These are phyloP conservation scores for Penicillium oxalicum DNA, from an alignment of 2,329 filamentous ascomycete genomes.

Conservation along the genomic window DNA sequence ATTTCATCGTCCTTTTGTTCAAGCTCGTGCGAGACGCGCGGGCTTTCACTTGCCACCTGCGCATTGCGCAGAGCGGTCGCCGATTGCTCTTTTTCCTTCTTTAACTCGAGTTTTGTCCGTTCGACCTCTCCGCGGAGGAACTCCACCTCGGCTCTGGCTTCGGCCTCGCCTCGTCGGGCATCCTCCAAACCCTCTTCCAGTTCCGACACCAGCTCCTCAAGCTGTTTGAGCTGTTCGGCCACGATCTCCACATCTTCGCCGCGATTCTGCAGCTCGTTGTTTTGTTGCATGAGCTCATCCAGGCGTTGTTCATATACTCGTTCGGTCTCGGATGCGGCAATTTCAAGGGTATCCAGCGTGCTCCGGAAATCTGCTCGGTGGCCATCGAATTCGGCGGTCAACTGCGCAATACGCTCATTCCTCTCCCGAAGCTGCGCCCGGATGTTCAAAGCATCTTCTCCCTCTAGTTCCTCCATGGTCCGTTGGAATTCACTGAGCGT, in stretches of 20 bases:
- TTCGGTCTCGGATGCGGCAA: conserved; percentile 90
- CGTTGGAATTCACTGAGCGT: conserved; percentile 85
- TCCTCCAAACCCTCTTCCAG: conserved; percentile 95
- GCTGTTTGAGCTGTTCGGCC: conserved; percentile 82
- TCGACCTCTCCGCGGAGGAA: conserved; percentile 94
- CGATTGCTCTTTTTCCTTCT: conserved; percentile 79
- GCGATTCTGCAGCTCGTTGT: conserved; percentile 73
- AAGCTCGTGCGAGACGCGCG: conserved; percentile 61
- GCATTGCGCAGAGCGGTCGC: conserved; percentile 54
- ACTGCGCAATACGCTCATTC: conserved; percentile 90
- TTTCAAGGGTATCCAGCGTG: conserved; percentile 91
- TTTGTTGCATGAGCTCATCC: conserved; percentile 64
- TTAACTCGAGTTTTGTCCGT: conserved; percentile 77
- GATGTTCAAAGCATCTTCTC: conserved; percentile 69
- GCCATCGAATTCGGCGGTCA: conserved; percentile 90
- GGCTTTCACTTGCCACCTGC: conserved; percentile 41
- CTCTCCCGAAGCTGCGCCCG: conserved; percentile 83
- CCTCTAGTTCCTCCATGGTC: conserved; percentile 75
- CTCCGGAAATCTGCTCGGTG: conserved; percentile 94
- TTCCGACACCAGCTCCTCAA: conserved; percentile 94
- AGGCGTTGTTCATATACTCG: conserved; percentile 73
- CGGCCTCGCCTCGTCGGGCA: conserved; percentile 85
- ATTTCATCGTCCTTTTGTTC: conserved; percentile 98
- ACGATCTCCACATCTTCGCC: conserved; percentile 88
- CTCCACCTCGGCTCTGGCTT: conserved; percentile 91